Base-by-base conservation (phyloP, 1,139 yeast genomes). In the Kodamaea anthophila region DNA sequence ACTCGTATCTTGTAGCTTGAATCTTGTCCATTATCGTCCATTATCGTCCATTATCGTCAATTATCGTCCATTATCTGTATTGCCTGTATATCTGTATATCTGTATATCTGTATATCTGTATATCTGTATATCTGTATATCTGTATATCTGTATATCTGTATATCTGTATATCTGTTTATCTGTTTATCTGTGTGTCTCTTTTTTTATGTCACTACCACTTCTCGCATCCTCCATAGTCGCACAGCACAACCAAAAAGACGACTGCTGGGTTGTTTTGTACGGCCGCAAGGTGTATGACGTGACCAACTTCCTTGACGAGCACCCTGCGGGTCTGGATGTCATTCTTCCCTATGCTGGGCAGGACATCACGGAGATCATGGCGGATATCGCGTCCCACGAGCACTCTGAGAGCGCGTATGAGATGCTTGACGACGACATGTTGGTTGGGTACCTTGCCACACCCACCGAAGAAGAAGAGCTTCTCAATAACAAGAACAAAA, bases 331-430 rank as follows among this genome's bases (percentile, higher is more conserved):
- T 10, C 76, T 72, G 4, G 88, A 85, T 33, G 51, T 83, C 23
- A 73, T 91, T 35, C 46, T 70, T 33, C 88, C 85, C 4, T 75
- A 78, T 50, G 91, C 86, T 9, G 96, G 96, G 28, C 70, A 77
- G 50, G 97, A 91, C 51, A 66, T 87, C 39, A 83, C 96, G 9
- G 71, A 68, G 26, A 76, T 84, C 28, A 68, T 88, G 74, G 74
- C 79, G n/a, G 93, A 85, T 48, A 55, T 62, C 11, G 53, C 49
- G 4, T 66, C 80, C 20, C 95, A 87, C 51, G 74, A 70, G 33
- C 96, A 87, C 57, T 80, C 91, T 2, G 94, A 84, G 48, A 64
- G 82, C 29, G 93, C 96, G 5, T 86, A 86, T 51, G 96, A 87
- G 41, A 81, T 88, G 71, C 58, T 88, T 41, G 88, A 84, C 44